A percentile compares a stretch with the other conserved stretches of the same genome.
These are phyloP conservation scores for Picea mariana DNA, from an alignment of 83 land plant species.

Conservation along the genomic window DNA sequence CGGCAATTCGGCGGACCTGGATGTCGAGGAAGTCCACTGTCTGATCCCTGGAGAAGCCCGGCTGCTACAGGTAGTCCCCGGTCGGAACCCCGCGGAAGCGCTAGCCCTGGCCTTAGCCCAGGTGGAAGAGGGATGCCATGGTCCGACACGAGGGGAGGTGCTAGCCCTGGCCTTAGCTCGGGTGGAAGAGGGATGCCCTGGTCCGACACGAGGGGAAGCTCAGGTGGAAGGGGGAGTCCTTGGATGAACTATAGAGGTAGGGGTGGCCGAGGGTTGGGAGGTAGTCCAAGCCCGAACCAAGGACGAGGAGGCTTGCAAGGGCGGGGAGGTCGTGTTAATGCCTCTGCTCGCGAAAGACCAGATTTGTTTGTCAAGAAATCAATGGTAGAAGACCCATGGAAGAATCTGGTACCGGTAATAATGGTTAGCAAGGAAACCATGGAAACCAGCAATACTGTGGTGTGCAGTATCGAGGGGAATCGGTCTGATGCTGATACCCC, in stretches of 20 bases:
- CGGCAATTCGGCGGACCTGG: neutral
- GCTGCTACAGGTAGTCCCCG: constrained; percentile 3
- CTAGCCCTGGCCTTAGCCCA: constrained; percentile 10
- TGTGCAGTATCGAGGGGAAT: neutral
- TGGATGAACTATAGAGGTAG: constrained; percentile 4
- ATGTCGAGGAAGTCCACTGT: neutral
- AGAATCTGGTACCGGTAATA: constrained; percentile 28
- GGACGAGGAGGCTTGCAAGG: constrained; percentile 26
- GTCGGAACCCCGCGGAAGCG: neutral
- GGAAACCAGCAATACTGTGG: neutral
- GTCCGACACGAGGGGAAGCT: constrained; percentile 8
- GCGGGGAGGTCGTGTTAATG: constrained; percentile 14
- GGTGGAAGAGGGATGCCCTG: constrained; percentile 29
- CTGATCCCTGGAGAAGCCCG: neutral
- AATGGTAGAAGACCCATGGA: constrained; percentile 78
- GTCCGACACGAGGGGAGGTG: neutral
- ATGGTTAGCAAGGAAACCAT: constrained; percentile 9
- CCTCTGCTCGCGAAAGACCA: constrained; percentile 42
- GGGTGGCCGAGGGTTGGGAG: constrained; percentile 23
- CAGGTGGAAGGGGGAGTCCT: constrained; percentile 2
- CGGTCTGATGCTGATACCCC: neutral
- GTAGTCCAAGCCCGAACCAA: constrained; percentile 14
- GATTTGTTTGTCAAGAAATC: constrained; percentile 44
- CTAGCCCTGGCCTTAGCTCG: constrained; percentile 13
- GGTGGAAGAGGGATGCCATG: constrained; percentile 7